phyloP scores from a whole-genome alignment of 202 grass and related monocot genomes.

The Bolboschoenoplectus hybrid region DNA sequence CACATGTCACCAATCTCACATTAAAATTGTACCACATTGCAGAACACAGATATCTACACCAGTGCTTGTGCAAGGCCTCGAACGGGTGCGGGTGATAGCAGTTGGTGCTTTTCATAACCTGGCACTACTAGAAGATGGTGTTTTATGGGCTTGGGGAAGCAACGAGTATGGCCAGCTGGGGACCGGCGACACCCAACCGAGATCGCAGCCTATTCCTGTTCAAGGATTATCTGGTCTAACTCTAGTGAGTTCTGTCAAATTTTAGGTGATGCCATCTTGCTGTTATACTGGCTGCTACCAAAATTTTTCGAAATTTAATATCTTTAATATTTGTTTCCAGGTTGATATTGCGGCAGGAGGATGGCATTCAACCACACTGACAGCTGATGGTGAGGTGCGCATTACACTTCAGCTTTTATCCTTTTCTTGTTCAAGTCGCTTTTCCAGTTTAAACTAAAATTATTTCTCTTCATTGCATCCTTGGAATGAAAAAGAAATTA shows the following conservation, averaged over 20 bases:
- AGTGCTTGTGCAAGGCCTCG: conserved; percentile 87
- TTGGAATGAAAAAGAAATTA: not conserved
- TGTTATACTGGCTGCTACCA: conserved; percentile 10
- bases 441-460: conserved; percentile 1
- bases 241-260: conserved; percentile 62
- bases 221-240: conserved; percentile 69
- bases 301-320: not conserved
- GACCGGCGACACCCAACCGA: conserved; percentile 89
- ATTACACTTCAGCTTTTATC: not conserved
- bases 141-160: conserved; percentile 95
- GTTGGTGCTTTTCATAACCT: conserved; percentile 99
- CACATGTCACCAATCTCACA: not conserved
- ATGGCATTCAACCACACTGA: conserved; percentile 96
- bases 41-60: conserved; percentile 95
- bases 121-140: conserved; percentile 72
- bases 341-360: conserved; percentile 97
- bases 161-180: conserved; percentile 98
- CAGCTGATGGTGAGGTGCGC: conserved; percentile 79
- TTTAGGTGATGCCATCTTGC: conserved; percentile 19
- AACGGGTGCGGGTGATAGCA: conserved; percentile 73
- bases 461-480: not conserved
- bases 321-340: conserved; percentile 46
- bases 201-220: conserved; percentile 75
- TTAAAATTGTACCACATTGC: conserved; percentile 27
- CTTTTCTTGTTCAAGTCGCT: not conserved